Percentiles rank a stretch among this genome's conserved stretches.
These are phyloP conservation scores for Silene latifolia DNA, from an alignment of 148 eudicot genomes.

Conservation along the genomic window DNA sequence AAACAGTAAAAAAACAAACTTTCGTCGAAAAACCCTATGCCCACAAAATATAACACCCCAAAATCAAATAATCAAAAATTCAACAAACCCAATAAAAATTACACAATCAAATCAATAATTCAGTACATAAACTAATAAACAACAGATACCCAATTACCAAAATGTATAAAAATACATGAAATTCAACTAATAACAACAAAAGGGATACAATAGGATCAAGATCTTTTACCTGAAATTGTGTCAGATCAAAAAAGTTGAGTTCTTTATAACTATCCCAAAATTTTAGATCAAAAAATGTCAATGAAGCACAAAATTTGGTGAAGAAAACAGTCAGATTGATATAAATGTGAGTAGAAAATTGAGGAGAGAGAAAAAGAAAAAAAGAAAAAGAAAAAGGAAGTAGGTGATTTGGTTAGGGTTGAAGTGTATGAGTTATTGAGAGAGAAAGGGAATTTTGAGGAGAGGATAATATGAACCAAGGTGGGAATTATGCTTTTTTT, in stretches of 20 bases:
- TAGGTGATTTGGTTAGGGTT: constrained; percentile 15
- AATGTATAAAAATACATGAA: not conserved
- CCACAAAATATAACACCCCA: constrained; percentile 2
- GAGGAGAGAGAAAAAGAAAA: constrained; percentile 17
- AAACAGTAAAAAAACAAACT: not conserved
- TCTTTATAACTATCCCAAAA: not conserved
- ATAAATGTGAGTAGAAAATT: constrained; percentile 19
- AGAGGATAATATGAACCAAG: not conserved
- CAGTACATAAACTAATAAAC: not conserved
- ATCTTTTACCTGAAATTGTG: constrained; percentile 17
- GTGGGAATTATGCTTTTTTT: not conserved
- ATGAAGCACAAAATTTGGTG: not conserved
- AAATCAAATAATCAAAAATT: not conserved
- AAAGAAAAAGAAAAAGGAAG: not conserved
- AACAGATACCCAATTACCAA: constrained; percentile 5
- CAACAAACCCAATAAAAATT: not conserved
- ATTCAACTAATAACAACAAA: not conserved
- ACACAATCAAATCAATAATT: constrained; percentile 1
- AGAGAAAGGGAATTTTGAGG: not conserved
- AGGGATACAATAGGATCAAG: constrained; percentile 7
- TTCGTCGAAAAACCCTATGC: not conserved
- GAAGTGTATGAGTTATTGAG: constrained; percentile 14
- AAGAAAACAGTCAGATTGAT: constrained; percentile 8
- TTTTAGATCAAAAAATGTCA: constrained; percentile 16
- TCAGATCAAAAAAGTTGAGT: constrained; percentile 15